Evolutionary conservation across 1,139 yeast genomes (phyloP), one percentile per base, ranked within the genome.

Genomic region (Taphrina flavorubra): DNA sequence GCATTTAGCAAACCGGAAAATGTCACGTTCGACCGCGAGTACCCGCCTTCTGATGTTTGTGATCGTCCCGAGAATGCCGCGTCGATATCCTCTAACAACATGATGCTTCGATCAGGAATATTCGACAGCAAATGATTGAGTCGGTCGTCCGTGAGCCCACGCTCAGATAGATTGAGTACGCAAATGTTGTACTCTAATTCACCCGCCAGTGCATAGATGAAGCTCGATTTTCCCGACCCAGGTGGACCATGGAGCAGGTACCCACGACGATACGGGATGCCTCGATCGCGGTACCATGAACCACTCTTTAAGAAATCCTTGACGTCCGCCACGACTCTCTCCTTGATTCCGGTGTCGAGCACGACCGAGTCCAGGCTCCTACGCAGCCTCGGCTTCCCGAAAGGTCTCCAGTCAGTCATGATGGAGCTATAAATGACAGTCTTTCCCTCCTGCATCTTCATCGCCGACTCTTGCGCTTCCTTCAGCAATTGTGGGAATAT

Each of bases 391-490:
- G 99, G 98, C 76, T 89, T 95, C 1, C 99, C 99, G 80, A 94
- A 94, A 2, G 97, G 97, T 74, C 99, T 83, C 99, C 99, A 94
- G 76, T 94, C 99, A 14, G 97, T 97, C 0, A 98, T 99, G 90
- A 95, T 92, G 1, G 97, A 89, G 1, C 97, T 91, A 78, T 85
- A 94, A 6, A 94, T 81, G 10, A 94, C 99, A 0, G 99, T 94
- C 76, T 92, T 92, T 11, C 99, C 99, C 75, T 92, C 97, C 71
- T 90, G 88, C 51, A 89, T 85, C 75, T 86, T 87, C 77, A 92
- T 82, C 0, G 98, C 98, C 80, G 90, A 79, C 58, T 82, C 79
- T 74, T 92, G 92, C 7, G 99, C 98, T 74, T 94, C 99, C 13
- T 83, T 83, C 69, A 94, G 81, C 72, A 94, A 81, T n/a, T 89